Base-by-base conservation (phyloP, 1,139 yeast species). In the Saccharomycopsis hybrid region DNA sequence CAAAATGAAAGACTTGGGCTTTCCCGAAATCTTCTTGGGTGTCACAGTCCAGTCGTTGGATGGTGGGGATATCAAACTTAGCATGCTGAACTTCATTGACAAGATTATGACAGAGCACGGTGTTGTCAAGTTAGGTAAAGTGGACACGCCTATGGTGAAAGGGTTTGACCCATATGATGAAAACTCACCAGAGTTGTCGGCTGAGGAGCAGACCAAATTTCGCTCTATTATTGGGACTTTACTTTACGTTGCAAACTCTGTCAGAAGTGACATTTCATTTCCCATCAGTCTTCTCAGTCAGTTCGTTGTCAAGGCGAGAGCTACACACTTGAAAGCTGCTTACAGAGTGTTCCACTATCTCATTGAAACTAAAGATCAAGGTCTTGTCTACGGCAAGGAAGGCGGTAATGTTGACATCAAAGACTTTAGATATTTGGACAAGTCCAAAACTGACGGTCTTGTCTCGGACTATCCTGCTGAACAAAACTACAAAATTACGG, bases 241-340 rank as follows among this genome's bases (percentile, higher is more conserved):
- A 13, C 9, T 36, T 5, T n/a, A 36, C 8, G 25, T 36, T 36
- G 39, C 24, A 5, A 36, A 36, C 24, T 18, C 39, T 3, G 39
- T 36, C 24, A 36, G 39, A 36, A n/a, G 24, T 13, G 18, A 36
- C 24, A 36, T 36, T n/a, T n/a, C 25, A 18, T 24, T 36, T 36
- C 24, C 13, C 8, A 36, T 36, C 7, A 18, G 25, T 18, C 13
- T 18, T 5, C 24, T 36, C 25, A 18, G 25, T 5, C 13, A 25
- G 24, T 36, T 5, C 39, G 13, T 13, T 24, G 24, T 36, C 24
- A 11, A 24, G 4, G 9, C 39, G 5, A 36, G 24, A 36, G 24
- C 39, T 9, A 36, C 13, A 18, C 39, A 36, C 24, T 25, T 36
- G 5, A 40, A 40, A 13, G 42, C 42, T 40, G 31, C 42, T 40